Conservation (phyloP, 345 rosid species). For the Bruguiera sexangula region DNA sequence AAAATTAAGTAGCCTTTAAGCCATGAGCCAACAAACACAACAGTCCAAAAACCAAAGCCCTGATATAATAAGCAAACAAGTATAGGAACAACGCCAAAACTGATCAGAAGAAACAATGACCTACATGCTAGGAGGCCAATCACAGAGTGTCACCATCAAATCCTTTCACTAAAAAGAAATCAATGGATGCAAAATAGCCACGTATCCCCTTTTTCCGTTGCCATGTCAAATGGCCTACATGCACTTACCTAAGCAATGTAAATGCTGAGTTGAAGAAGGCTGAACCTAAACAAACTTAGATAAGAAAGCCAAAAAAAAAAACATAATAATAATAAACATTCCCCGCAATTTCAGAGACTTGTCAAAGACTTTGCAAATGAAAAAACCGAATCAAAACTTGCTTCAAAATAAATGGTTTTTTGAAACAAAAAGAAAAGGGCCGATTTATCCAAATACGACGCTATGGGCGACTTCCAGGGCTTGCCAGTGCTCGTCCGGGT, state of each 20-base stretch:
- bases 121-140: slow-evolving; percentile 19
- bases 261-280: no score
- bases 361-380: not conserved
- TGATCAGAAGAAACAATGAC: no score
- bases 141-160: slow-evolving; percentile 49
- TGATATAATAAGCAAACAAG: slow-evolving; percentile 29
- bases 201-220: slow-evolving; percentile 87
- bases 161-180: slow-evolving; percentile 40
- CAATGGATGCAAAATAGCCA: slow-evolving; percentile 86
- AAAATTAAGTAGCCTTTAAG: slow-evolving; percentile 82
- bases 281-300: no score
- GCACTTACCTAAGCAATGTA: slow-evolving; percentile 11
- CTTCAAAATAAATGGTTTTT: not conserved
- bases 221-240: slow-evolving; percentile 95
- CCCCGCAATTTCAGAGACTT: no score
- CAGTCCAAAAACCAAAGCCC: slow-evolving; percentile 67
- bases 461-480: slow-evolving; percentile 83
- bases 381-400: not conserved
- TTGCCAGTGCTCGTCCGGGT: slow-evolving; percentile 96
- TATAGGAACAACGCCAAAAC: not conserved
- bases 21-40: slow-evolving; percentile 60
- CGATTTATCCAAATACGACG: slow-evolving; percentile 64
- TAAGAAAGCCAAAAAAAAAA: not conserved
- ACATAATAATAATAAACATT: no score
- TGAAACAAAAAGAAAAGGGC: not conserved